Evolutionary conservation across 2,329 filamentous ascomycete genomes (phyloP), one percentile per base, ranked within the genome.

Genomic region (Paecilomyces variotii): DNA sequence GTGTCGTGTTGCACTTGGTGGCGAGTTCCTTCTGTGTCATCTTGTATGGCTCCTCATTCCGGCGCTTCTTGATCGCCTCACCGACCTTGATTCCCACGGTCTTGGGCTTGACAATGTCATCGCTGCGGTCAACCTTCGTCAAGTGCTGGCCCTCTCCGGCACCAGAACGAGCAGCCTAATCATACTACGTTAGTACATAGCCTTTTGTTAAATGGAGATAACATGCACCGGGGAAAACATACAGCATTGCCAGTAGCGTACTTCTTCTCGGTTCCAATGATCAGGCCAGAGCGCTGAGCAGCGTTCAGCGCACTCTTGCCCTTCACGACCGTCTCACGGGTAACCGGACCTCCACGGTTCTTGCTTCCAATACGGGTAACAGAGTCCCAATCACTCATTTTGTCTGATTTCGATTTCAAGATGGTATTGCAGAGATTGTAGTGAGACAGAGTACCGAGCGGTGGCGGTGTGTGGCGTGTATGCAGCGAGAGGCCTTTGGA

Each of bases 91-190:
- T 82, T 73, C 91, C 91, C 60, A 97, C 82, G 53, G 91, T 95
- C 80, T 96, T 96, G 72, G 91, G 92, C 81, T 96, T 96, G 78
- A 97, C 88, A 79, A 97, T 96, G 74, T 97, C 94, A 81, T 97
- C 92, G 74, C 87, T 87, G 67, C 93, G 92, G 82, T 97, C 94
- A 76, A 99, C 92, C 82, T 97, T 97, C 66, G 94, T 97, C 65
- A 97, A 83, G 73, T 90, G 92, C 80, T 99, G 94, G 68, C 94
- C 94, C 79, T 97, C 93, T 65, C 81, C 69, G 57, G 72, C 82
- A 61, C 78, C 79, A 60, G 78, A 58, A 58, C 72, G 73, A 26
- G 64, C 66, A 51, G 80, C 72, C 78, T 83, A 64, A 45, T 12
- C 12, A 35, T n/a, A 19, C 19, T 35, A 4, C 28, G 58, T 68